Evolutionary conservation across 768 basidiomycete species (phyloP).

Genomic region (Strobilomyces echinocephalus): DNA sequence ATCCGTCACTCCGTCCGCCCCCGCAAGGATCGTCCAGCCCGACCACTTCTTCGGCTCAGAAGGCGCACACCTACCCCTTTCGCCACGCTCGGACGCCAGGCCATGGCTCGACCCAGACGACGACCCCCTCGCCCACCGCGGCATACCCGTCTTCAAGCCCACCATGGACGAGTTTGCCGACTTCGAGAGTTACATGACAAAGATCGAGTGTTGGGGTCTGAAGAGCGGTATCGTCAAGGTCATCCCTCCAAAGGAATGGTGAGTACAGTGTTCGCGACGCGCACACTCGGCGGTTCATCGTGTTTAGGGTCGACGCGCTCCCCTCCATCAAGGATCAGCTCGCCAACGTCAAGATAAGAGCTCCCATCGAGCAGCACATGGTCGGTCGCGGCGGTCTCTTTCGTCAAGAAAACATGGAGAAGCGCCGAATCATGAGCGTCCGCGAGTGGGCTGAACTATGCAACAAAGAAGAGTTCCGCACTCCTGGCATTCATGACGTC

Average conservation of each 20-base stretch:
- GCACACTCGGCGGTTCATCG: constrained; percentile 14
- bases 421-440: constrained; percentile 75
- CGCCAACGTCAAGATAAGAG: constrained; percentile 69
- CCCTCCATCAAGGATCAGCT: constrained; percentile 73
- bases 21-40: constrained; percentile 57
- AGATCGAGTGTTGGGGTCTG: constrained; percentile 85
- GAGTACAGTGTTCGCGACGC: constrained; percentile 28
- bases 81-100: constrained; percentile 58
- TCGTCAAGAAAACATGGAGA: constrained; percentile 87
- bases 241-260: constrained; percentile 95
- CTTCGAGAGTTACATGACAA: constrained; percentile 88
- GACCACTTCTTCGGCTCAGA: constrained; percentile 79
- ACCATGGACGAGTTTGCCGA: constrained; percentile 87
- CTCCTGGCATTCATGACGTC: constrained; percentile 69
- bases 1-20: constrained; percentile 43
- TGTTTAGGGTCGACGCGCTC: constrained; percentile 60
- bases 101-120: constrained; percentile 74
- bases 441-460: constrained; percentile 86
- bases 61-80: constrained; percentile 42
- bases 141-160: constrained; percentile 96
- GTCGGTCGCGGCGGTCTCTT: constrained; percentile 82
- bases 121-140: constrained; percentile 76
- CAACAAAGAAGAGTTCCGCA: constrained; percentile 61
- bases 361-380: constrained; percentile 94
- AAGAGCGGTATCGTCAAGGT: constrained; percentile 93